Percentiles rank a stretch among this genome's conserved stretches.
These are phyloP conservation scores for Geotrichum siamense DNA, from an alignment of 1,139 yeast genomes.

Conservation along the genomic window DNA sequence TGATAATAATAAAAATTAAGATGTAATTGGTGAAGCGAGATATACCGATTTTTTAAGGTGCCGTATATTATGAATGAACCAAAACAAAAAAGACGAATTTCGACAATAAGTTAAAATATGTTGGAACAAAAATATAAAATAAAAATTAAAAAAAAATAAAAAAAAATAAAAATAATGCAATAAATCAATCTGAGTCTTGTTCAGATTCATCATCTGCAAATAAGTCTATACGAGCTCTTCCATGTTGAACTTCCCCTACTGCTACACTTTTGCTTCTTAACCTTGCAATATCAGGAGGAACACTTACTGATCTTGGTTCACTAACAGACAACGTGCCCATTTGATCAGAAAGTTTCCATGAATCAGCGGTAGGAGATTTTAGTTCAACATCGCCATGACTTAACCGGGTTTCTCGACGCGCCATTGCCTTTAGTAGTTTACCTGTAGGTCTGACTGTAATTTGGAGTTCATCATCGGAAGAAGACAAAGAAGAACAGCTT, in stretches of 20 bases:
- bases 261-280: conserved; percentile 10
- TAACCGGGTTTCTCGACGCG: neutral
- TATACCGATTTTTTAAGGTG: too few species aligned
- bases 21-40: too few species aligned
- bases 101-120: too few species aligned
- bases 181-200: too few species aligned
- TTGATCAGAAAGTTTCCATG: neutral
- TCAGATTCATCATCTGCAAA: neutral
- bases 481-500: conserved; percentile 4
- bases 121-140: too few species aligned
- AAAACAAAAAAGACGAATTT: too few species aligned
- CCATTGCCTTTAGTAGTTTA: neutral
- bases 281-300: neutral
- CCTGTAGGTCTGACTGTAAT: conserved; percentile 3
- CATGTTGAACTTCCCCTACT: conserved; percentile 13
- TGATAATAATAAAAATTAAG: too few species aligned
- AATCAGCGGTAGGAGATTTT: neutral
- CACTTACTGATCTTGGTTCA: neutral
- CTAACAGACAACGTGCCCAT: neutral
- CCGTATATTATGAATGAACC: too few species aligned
- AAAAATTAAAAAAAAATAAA: too few species aligned
- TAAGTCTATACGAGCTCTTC: neutral
- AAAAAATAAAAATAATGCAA: too few species aligned
- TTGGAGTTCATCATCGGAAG: conserved; percentile 8
- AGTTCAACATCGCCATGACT: neutral